Evolutionary conservation across 1,284 basidiomycete genomes (phyloP), one percentile per base, ranked within the genome.

Genomic region (Retiboletus flavoniger): DNA sequence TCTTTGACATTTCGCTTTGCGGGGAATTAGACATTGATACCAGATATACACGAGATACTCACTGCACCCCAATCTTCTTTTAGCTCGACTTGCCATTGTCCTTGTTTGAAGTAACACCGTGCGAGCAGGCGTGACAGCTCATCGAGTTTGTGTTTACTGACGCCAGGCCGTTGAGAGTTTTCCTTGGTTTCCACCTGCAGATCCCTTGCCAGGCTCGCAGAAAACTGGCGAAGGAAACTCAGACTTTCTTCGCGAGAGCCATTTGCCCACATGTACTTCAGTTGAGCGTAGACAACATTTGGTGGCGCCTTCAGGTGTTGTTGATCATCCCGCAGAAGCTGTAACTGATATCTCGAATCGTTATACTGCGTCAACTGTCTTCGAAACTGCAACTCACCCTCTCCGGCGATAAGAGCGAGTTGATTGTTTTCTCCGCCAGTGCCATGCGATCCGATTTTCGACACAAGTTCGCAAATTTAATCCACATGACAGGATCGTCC

Each of bases 401-500:
- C 56, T 85, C 79, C 1, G 89, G 80, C 24, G 86, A 84, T 35
- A 96, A 78, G 4, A 98, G 75, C 0, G 93, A 96, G 62, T 96
- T 95, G 65, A 99, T 90, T 2, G 97, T 98, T 78, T 99, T 99
- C 65, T 98, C 94, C 0, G 97, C 96, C 51, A 99, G 75, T 39
- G 86, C 84, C 83, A 94, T 87, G 4, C 91, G 80, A 51, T 92
- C 91, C 17, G 87, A 89, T 70, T 92, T 93, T 58, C 92, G 84
- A 66, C 92, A 94, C 1, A 94, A 75, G 61, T 94, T 93, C 21
- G 91, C 92, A 65, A 94, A 93, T 70, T 92, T 89, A 74, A 94
- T 98, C 96, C 96, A 98, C 82, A 98, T 98, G 51, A 92, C 85
- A 49, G 93, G 94, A 66, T 98, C 95, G 64, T 98, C 95, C 60